Conservation (phyloP, 73 alveolate species). For the Paraurostyla sp. region DNA sequence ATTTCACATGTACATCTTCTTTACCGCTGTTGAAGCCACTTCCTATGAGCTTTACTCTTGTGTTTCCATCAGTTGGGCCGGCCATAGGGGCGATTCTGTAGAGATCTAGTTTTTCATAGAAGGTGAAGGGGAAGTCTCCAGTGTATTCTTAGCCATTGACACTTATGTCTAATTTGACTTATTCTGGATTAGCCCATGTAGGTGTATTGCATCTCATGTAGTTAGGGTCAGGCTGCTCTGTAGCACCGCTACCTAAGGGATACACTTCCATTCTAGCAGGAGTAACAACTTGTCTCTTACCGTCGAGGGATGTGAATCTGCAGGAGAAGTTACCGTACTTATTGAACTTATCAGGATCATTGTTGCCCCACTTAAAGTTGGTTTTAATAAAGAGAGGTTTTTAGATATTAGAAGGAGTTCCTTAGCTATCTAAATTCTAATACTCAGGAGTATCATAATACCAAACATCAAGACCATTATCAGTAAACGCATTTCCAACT, state of each 20-base stretch:
- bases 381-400: constrained; percentile 64
- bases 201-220: constrained; percentile 83
- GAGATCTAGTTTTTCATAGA: constrained; percentile 84
- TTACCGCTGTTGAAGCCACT: constrained; percentile 88
- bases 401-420: constrained; percentile 72
- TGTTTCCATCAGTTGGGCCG: constrained; percentile 94
- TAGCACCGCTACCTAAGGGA: constrained; percentile 78
- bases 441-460: constrained; percentile 88
- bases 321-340: constrained; percentile 65
- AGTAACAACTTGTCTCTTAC: constrained; percentile 48
- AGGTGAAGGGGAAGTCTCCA: constrained; percentile 79
- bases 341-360: constrained; percentile 31
- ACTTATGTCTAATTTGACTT: constrained; percentile 79
- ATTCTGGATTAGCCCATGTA: constrained; percentile 73
- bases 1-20: constrained; percentile 83
- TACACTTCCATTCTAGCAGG: constrained; percentile 74
- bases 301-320: constrained; percentile 64
- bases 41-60: constrained; percentile 87
- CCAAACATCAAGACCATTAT: constrained; percentile 80
- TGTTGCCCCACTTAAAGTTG: constrained; percentile 63
- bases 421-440: neutral
- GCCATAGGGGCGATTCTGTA: constrained; percentile 84
- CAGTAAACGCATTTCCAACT: constrained; percentile 87
- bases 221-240: constrained; percentile 76
- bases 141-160: constrained; percentile 89